Base-by-base conservation (phyloP, 139 green algal species). In the Closterium sp. region DNA sequence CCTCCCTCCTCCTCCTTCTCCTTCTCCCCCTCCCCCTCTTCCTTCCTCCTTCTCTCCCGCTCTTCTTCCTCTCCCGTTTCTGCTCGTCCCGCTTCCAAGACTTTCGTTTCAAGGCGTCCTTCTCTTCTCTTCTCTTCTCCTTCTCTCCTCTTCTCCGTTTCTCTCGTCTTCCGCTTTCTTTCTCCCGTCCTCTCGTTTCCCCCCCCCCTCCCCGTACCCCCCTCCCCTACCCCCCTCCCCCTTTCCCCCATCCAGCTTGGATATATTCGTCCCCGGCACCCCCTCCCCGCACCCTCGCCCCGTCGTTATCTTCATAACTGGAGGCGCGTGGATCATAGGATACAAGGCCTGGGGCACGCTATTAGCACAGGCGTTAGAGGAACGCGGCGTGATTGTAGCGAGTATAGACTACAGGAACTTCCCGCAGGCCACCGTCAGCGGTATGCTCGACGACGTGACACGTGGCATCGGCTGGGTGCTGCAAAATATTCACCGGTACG, bases 381-480 rank as follows among this genome's bases (percentile, higher is more conserved):
- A 98, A 89, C 88, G 95, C 9, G 97, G 97, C 19, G 96, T 98
- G 32, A 88, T 99, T 24, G 97, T 99, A 32, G 96, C 94, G 2
- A 99, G 96, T 92, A 94, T 99, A 17, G 98, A 99, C 95, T 99
- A 99, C 95, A 91, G 97, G 11, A 99, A 99, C 94, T 99, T 98
- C 87, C 97, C 97, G 1, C 97, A 98, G 97, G 96, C 32, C n/a
- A 70, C 88, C 17, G 86, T 86, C 22, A 84, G 50, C 27, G 96
- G 99, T 93, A 99, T 99, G 98, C 79, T 99, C 38, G 92, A 98
- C 87, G 98, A 99, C 93, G 94, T 98, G 22, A 98, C 98, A 95
- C 96, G 93, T 0, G 98, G 97, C 89, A 97, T 99, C 22, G 85
- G 50, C 4, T 99, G 98, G 98, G 97, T 98, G 86, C 88, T 98